Conservation (phyloP, 148 eudicot genomes). For the Rhododendron griersonianum region DNA sequence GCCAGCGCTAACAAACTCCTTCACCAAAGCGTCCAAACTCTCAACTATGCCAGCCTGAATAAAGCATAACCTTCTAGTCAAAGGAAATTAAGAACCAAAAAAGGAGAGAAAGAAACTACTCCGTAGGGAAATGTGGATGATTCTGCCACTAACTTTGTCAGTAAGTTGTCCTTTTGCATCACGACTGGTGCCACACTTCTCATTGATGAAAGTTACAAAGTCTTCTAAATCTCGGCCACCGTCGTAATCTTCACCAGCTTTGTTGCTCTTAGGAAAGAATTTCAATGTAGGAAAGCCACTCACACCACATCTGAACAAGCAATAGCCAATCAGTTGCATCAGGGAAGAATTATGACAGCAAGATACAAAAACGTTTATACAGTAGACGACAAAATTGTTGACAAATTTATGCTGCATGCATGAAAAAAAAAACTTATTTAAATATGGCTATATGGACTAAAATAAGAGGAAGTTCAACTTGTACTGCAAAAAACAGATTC, state of each 20-base stretch:
- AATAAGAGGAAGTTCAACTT: neutral
- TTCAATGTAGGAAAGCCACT: conserved; percentile 94
- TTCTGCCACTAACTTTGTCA: conserved; percentile 42
- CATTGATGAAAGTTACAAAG: conserved; percentile 80
- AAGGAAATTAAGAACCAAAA: neutral
- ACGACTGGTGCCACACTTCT: conserved; percentile 86
- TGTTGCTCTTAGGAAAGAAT: conserved; percentile 89
- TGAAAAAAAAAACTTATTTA: neutral
- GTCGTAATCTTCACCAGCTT: conserved; percentile 94
- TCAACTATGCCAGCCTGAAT: conserved; percentile 74
- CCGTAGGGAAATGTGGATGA: neutral
- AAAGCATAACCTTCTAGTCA: neutral
- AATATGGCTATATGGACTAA: neutral
- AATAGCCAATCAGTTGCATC: conserved; percentile 6
- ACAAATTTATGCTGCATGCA: neutral
- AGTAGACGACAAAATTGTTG: neutral
- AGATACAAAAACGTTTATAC: neutral
- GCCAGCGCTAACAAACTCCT: conserved; percentile 72
- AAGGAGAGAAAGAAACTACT: neutral
- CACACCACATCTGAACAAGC: conserved; percentile 64
- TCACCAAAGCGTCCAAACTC: conserved; percentile 58
- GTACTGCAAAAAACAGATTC: neutral
- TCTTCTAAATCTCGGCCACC: conserved; percentile 84
- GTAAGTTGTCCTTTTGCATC: conserved; percentile 80
- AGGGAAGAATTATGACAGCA: neutral